Conservation (phyloP, 163 green algal genomes). For the Prototheca cutis region DNA sequence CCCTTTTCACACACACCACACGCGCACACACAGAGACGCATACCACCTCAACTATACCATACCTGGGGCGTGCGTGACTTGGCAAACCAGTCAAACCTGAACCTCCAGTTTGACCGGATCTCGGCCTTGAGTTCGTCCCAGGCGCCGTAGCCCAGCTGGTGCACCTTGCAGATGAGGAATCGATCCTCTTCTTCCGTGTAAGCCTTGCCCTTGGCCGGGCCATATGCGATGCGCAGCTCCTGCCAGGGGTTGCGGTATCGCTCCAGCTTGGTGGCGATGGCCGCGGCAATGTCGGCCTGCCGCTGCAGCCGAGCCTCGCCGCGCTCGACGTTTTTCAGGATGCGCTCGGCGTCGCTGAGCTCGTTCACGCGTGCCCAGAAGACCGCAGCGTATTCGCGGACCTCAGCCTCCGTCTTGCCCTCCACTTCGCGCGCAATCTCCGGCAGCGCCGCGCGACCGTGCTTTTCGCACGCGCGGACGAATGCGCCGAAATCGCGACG, state of each 20-base stretch:
- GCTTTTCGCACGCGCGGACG: constrained; percentile 79
- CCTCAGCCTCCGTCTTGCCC: constrained; percentile 87
- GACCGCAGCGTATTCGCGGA: constrained; percentile 51
- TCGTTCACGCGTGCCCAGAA: constrained; percentile 88
- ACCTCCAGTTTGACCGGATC: constrained; percentile 84
- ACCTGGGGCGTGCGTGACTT: constrained; percentile 88
- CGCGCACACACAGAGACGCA: neutral
- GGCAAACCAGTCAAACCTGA: constrained; percentile 99
- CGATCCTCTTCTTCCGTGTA: constrained; percentile 99
- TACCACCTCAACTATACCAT: neutral
- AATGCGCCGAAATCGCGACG: constrained; percentile 87
- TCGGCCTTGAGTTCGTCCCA: constrained; percentile 98
- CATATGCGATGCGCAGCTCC: constrained; percentile 82
- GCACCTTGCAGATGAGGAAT: constrained; percentile 95
- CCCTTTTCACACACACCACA: neutral
- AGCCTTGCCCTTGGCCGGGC: constrained; percentile 81
- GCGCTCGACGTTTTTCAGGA: constrained; percentile 88
- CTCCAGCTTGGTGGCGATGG: constrained; percentile 84
- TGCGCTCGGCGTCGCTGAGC: constrained; percentile 83
- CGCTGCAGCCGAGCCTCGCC: constrained; percentile 93
- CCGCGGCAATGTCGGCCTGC: constrained; percentile 85
- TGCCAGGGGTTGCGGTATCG: constrained; percentile 93
- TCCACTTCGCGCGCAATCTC: constrained; percentile 87
- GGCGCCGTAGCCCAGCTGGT: constrained; percentile 90
- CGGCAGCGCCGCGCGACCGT: constrained; percentile 64